phyloP scores from a whole-genome alignment of 345 rosid genomes.

The Gossypium arboreum region DNA sequence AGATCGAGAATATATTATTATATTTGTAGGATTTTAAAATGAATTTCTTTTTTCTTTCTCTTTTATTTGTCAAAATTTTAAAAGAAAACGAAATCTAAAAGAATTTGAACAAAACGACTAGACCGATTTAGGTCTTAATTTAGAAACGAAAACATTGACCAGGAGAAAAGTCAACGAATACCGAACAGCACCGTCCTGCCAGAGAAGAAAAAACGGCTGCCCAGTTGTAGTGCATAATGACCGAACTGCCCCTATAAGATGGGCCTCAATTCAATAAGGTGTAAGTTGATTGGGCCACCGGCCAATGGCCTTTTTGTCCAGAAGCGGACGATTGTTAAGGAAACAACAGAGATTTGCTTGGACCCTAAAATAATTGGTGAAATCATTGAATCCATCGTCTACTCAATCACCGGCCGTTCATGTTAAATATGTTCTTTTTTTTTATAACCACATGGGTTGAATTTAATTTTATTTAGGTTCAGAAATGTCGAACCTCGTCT shows the following conservation, averaged over 20 bases:
- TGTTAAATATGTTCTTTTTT: too few relatives aligned
- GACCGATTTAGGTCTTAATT: neutral
- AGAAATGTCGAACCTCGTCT: too few relatives aligned
- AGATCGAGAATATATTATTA: too few relatives aligned
- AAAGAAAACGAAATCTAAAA: too few relatives aligned
- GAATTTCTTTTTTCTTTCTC: too few relatives aligned
- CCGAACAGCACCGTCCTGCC: neutral
- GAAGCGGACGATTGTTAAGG: neutral
- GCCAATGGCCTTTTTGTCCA: neutral
- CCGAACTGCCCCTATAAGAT: neutral
- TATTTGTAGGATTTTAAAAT: too few relatives aligned
- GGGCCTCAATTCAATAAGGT: neutral
- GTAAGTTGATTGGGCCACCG: neutral
- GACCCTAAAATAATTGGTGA: neutral
- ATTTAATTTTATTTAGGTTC: too few relatives aligned
- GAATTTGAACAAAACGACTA: too few relatives aligned
- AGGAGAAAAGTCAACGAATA: neutral
- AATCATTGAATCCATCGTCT: neutral
- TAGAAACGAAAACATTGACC: neutral
- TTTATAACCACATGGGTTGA: too few relatives aligned
- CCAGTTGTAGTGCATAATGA: neutral
- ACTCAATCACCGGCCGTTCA: too few relatives aligned
- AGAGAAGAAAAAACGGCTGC: neutral
- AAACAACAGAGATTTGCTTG: neutral
- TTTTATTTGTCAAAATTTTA: too few relatives aligned